These are phyloP conservation scores for Cladosporium sp. DNA, from an alignment of 2,329 filamentous ascomycete species.

Conservation along the genomic window DNA sequence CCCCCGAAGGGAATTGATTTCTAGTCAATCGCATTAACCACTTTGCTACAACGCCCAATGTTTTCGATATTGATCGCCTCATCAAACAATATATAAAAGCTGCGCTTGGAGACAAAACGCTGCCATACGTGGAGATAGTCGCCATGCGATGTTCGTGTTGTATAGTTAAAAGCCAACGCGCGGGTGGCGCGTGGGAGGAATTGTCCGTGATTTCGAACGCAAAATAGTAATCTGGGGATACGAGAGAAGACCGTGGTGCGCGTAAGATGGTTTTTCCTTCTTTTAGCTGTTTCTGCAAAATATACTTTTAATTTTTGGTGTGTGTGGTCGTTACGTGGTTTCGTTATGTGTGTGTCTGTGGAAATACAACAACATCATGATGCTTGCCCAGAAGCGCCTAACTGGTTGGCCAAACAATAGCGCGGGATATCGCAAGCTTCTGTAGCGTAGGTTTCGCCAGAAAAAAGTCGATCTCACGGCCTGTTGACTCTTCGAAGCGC, in stretches of 20 bases:
- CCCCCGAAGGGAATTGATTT: conserved; percentile 25
- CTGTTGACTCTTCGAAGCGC: not conserved
- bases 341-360: not conserved
- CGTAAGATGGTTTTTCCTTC: not conserved
- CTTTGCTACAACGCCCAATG: conserved; percentile 24
- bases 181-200: too few species aligned
- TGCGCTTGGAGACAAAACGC: too few species aligned
- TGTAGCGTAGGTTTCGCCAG: not conserved
- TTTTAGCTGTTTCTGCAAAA: not conserved
- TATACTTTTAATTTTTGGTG: not conserved
- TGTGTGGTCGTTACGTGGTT: not conserved
- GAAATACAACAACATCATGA: not conserved
- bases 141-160: too few species aligned
- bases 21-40: conserved; percentile 25
- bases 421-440: not conserved
- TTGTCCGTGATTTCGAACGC: too few species aligned
- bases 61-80: too few species aligned
- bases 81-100: too few species aligned
- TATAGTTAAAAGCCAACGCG: too few species aligned
- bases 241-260: not conserved
- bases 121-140: too few species aligned
- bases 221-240: too few species aligned
- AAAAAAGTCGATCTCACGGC: not conserved
- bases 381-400: not conserved
- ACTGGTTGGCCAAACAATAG: not conserved